phyloP scores from a whole-genome alignment of 208 protist genomes.

The Leishmania arabica region DNA sequence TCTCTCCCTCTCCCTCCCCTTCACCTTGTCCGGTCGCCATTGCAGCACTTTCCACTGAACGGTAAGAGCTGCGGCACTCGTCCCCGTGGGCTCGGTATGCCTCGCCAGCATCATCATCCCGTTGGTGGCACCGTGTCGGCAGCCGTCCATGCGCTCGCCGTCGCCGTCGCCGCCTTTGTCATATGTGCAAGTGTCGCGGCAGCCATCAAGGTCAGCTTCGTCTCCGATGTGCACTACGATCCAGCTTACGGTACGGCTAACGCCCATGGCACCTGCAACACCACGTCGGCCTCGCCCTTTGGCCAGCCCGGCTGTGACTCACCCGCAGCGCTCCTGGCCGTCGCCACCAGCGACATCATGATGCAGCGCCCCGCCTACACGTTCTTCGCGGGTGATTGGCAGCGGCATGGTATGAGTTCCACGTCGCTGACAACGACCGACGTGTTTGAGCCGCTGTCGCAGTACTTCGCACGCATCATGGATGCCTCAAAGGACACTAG shows the following conservation, averaged over 20 bases:
- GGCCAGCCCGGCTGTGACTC: constrained; percentile 57
- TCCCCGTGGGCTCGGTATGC: background rate
- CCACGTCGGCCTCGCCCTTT: constrained; percentile 14
- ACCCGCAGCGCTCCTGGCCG: constrained; percentile 47
- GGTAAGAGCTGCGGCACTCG: background rate
- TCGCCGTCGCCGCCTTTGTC: constrained; percentile 6
- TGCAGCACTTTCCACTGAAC: background rate
- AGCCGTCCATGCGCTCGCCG: constrained; percentile 1
- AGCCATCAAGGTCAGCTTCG: constrained; percentile 43
- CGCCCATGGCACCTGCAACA: constrained; percentile 41
- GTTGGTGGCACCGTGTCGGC: background rate
- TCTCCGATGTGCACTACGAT: constrained; percentile 84
- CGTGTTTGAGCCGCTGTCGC: constrained; percentile 25
- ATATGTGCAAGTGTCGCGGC: background rate
- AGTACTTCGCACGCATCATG: constrained; percentile 15
- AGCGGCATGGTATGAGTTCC: constrained; percentile 58
- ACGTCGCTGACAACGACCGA: constrained; percentile 20
- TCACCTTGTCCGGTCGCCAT: background rate
- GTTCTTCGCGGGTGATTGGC: constrained; percentile 65
- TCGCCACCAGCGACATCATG: constrained; percentile 38
- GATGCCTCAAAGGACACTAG: background rate
- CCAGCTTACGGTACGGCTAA: constrained; percentile 51
- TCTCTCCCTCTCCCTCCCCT: background rate
- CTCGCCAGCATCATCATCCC: background rate
- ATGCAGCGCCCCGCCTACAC: constrained; percentile 38